Evolutionary conservation across 305 asterid species (phyloP).

Genomic region (Fraxinus nigra): DNA sequence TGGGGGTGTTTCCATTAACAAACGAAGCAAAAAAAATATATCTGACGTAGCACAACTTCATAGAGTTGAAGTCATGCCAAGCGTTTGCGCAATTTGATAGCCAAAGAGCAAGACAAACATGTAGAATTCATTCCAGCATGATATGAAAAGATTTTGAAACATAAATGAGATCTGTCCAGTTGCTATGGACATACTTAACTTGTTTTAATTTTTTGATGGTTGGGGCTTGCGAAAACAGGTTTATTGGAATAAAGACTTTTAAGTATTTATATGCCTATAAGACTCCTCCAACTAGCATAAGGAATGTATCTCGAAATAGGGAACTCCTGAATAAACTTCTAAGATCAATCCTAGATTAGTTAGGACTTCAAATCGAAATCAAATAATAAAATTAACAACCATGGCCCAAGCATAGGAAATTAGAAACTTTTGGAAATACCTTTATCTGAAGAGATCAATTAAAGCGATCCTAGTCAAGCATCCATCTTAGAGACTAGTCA

Average conservation of each 20-base stretch:
- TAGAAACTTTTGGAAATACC: not conserved
- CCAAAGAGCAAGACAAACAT: not conserved
- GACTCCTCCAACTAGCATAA: not conserved
- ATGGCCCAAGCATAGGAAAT: not conserved
- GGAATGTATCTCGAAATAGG: not conserved
- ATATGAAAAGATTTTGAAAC: not conserved
- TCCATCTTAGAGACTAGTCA: not conserved
- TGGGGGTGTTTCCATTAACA: not conserved
- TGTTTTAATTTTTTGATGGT: not conserved
- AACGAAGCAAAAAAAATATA: not conserved
- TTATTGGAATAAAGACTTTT: not conserved
- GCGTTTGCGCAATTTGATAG: not conserved
- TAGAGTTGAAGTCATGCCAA: not conserved
- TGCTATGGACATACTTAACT: not conserved
- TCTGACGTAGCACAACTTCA: not conserved
- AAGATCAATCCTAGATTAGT: not conserved
- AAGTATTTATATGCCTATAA: not conserved
- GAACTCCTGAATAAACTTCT: not conserved
- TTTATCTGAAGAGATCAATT: not conserved
- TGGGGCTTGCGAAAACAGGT: not conserved
- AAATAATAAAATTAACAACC: not conserved
- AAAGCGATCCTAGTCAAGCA: not conserved
- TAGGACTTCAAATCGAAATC: not conserved
- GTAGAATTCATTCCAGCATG: not conserved
- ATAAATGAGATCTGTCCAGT: not conserved